A percentile compares a stretch with the other conserved stretches of the same genome.
Conservation (phyloP, 2,329 filamentous ascomycete genomes). For the Ophiostoma montium region DNA sequence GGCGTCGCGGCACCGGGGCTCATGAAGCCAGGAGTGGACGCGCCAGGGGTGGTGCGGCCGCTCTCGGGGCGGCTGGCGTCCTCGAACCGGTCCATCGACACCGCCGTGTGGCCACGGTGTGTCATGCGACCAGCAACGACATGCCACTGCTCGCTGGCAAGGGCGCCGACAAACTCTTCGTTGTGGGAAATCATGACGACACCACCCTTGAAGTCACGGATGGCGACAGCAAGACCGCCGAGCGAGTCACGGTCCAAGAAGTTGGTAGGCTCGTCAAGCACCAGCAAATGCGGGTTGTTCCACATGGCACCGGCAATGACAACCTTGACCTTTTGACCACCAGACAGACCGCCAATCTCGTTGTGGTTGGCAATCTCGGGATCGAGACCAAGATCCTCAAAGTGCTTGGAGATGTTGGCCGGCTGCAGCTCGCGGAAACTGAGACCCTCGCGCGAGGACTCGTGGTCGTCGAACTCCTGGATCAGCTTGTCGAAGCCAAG, state of each 20-base stretch:
- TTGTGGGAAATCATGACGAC: slow-evolving; percentile 99
- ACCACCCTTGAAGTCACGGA: slow-evolving; percentile 94
- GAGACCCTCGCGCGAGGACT: slow-evolving; percentile 94
- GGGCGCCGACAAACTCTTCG: slow-evolving; percentile 92
- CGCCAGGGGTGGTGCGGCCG: slow-evolving; percentile 21
- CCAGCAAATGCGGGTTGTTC: slow-evolving; percentile 96
- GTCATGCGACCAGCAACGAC: slow-evolving; percentile 78
- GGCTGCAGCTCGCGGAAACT: slow-evolving; percentile 90
- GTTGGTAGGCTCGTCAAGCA: slow-evolving; percentile 97
- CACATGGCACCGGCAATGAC: slow-evolving; percentile 93
- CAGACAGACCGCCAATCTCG: slow-evolving; percentile 87
- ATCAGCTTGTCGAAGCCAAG: slow-evolving; percentile 85
- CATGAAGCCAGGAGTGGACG: slow-evolving; percentile 29
- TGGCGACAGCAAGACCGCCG: slow-evolving; percentile 90
- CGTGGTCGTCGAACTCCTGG: slow-evolving; percentile 97
- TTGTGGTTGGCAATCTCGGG: slow-evolving; percentile 99
- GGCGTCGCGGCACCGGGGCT: slow-evolving; percentile 20
- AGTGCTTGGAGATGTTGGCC: slow-evolving; percentile 92
- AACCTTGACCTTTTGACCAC: slow-evolving; percentile 98
- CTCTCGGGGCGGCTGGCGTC: slow-evolving; percentile 50
- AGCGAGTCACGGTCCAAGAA: slow-evolving; percentile 97
- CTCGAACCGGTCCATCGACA: slow-evolving; percentile 74
- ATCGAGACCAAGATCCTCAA: slow-evolving; percentile 90
- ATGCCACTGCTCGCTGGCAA: slow-evolving; percentile 94
- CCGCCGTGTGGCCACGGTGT: slow-evolving; percentile 62